Base-by-base conservation (phyloP, 305 asterid species). In the Fraxinus greggii region DNA sequence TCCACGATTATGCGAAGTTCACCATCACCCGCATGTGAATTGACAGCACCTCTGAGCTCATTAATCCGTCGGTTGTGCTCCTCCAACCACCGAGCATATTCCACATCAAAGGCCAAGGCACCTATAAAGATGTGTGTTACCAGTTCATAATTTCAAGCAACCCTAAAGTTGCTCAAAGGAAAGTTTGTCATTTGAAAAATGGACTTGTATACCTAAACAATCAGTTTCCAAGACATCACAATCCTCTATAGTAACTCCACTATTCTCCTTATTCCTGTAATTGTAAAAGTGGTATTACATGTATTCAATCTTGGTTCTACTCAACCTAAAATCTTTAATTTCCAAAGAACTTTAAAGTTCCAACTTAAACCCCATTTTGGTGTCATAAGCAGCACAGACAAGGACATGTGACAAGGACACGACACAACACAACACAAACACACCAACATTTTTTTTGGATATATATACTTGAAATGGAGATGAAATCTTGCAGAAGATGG, bases 21-120 rank as follows among this genome's bases (percentile, higher is more conserved):
- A 21, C 28, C 69, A 19, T 59, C 69, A 59, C 69, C 69, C 69
- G 29, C 69, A 59, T 59, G 69, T 59, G 69, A 59, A 59, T 59
- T 59, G 69, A 59, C 69, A 19, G 69, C 69, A 2, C 69, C 69
- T 59, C 69, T 21, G 24, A 59, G 69, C 69, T 59, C 69, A 59
- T 59, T 59, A 21, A 59, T 59, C 69, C 69, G 69, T 59, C 69
- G 69, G 69, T 59, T 59, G 69, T 59, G 69, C 69, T 59, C 69
- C 13, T 59, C 69, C 28, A 59, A 59, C 69, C 69, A 59, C 13
- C 69, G 26, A 59, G 69, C 69, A 59, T 59, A 59, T 59, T 59
- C 69, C 69, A 59, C 69, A 59, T 59, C 69, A 21, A 59, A 59
- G 69, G 69, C 69, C 28, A 59, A 59, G 69, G 69, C 69, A 59